Percentiles rank a stretch among this genome's conserved stretches.
Evolutionary conservation across 148 eudicot species (phyloP).

Genomic region (Cornus controversa): DNA sequence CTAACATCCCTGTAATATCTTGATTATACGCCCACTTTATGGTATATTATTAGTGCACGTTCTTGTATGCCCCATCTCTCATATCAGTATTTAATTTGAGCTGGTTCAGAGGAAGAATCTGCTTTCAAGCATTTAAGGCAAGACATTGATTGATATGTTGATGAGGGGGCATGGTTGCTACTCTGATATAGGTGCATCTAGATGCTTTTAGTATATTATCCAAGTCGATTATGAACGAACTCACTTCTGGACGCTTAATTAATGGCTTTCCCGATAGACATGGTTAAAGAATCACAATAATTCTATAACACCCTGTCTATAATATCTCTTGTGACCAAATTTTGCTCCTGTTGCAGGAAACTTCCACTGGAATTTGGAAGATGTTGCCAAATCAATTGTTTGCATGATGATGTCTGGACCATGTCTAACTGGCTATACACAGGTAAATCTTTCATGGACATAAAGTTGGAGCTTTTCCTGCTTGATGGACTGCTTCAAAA

Average conservation of each 20-base stretch:
- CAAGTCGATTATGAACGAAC: background rate
- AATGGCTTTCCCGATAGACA: background rate
- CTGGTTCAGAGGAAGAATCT: background rate
- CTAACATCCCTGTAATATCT: background rate
- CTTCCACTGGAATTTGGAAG: constrained; percentile 86
- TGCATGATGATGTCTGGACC: constrained; percentile 99
- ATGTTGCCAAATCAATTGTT: constrained; percentile 83
- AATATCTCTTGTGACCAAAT: constrained; percentile 4
- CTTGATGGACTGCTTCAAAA: constrained; percentile 15
- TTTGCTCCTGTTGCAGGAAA: constrained; percentile 52
- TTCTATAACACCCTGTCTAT: background rate
- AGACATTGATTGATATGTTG: background rate
- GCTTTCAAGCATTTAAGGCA: background rate
- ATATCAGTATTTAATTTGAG: background rate
- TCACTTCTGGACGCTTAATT: background rate
- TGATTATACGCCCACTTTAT: background rate
- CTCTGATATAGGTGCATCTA: background rate
- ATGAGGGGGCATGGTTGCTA: constrained; percentile 3
- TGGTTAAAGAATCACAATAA: background rate
- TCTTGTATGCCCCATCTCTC: background rate
- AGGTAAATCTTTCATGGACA: constrained; percentile 41
- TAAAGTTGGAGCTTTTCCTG: constrained; percentile 15
- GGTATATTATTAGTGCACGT: background rate
- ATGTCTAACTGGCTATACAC: constrained; percentile 90
- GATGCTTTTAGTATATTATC: background rate